Evolutionary conservation across 352 stramenopile species (phyloP).

Genomic region (Phytophthora quininea): DNA sequence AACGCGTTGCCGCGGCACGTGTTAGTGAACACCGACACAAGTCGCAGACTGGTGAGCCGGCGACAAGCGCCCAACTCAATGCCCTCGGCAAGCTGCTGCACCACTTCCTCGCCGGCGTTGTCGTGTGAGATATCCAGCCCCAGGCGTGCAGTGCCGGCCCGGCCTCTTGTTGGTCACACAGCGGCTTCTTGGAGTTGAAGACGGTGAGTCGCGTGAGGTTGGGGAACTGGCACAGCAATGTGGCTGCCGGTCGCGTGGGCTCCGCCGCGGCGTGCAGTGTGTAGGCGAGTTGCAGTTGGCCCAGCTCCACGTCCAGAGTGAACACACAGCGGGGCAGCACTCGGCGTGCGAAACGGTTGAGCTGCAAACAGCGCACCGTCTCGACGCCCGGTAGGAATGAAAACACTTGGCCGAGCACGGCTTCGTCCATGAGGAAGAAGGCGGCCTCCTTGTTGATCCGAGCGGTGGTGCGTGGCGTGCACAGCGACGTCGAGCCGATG

Average conservation of each 20-base stretch:
- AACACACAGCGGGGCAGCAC: slow-evolving; percentile 68
- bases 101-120: slow-evolving; percentile 71
- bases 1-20: slow-evolving; percentile 76
- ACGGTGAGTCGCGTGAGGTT: slow-evolving; percentile 69
- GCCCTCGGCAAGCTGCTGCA: slow-evolving; percentile 70
- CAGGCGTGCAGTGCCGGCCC: slow-evolving; percentile 71
- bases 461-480: slow-evolving; percentile 19
- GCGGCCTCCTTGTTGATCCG: slow-evolving; percentile 24
- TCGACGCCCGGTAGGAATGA: slow-evolving; percentile 69
- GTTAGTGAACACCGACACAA: slow-evolving; percentile 84
- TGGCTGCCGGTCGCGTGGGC: slow-evolving; percentile 33
- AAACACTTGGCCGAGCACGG: slow-evolving; percentile 72
- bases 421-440: slow-evolving; percentile 79
- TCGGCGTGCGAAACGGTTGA: slow-evolving; percentile 71
- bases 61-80: slow-evolving; percentile 66
- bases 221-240: slow-evolving; percentile 56
- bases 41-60: slow-evolving; percentile 56
- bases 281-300: slow-evolving; percentile 56
- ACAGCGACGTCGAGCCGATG: slow-evolving; percentile 28
- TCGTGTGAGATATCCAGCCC: slow-evolving; percentile 81
- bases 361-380: slow-evolving; percentile 57
- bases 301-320: slow-evolving; percentile 58
- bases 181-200: slow-evolving; percentile 60
- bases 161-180: slow-evolving; percentile 56
- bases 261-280: slow-evolving; percentile 22